Percentiles rank a stretch among this genome's conserved stretches.
These are phyloP conservation scores for Stephanodiscus minutulus DNA, from an alignment of 108 stramenopile species.

Conservation along the genomic window DNA sequence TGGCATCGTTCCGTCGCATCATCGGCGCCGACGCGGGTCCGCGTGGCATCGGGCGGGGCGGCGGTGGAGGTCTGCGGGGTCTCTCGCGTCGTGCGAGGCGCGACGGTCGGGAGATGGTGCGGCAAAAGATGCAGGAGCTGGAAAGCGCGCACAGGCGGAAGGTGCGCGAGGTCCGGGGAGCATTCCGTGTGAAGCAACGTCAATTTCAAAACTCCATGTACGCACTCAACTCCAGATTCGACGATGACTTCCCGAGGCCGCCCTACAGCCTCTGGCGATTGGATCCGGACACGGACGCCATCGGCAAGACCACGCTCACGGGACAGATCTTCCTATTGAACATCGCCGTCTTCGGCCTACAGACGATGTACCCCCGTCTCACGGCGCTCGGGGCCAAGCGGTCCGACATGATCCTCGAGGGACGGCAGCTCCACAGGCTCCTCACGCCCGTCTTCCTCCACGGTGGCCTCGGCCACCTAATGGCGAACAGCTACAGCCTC, in stretches of 20 bases:
- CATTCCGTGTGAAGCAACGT: slow-evolving; percentile 32
- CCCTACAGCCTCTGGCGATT: slow-evolving; percentile 42
- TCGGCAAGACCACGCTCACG: slow-evolving; percentile 37
- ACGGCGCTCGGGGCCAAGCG: slow-evolving; percentile 72
- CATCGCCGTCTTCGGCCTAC: slow-evolving; percentile 56
- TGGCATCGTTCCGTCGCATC: too few species aligned
- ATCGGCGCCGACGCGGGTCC: too few species aligned
- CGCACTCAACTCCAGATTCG: slow-evolving; percentile 22
- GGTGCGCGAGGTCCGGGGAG: slow-evolving; percentile 24
- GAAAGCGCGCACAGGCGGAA: slow-evolving; percentile 22
- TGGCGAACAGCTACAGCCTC: slow-evolving; percentile 73
- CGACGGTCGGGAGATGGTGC: background rate
- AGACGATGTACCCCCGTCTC: slow-evolving; percentile 57
- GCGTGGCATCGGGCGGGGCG: background rate
- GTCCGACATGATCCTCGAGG: slow-evolving; percentile 63
- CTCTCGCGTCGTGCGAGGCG: too few species aligned
- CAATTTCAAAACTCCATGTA: slow-evolving; percentile 29
- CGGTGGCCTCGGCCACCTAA: slow-evolving; percentile 66
- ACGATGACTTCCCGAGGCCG: slow-evolving; percentile 26
- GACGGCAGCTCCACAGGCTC: slow-evolving; percentile 73
- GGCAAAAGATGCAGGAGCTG: slow-evolving; percentile 10
- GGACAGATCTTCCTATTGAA: slow-evolving; percentile 50
- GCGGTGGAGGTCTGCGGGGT: too few species aligned
- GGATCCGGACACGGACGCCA: slow-evolving; percentile 5
- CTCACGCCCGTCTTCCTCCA: slow-evolving; percentile 83